Evolutionary conservation across 2,329 filamentous ascomycete genomes (phyloP), one percentile per base, ranked within the genome.

Genomic region (Ceratocystis cacaofunesta): DNA sequence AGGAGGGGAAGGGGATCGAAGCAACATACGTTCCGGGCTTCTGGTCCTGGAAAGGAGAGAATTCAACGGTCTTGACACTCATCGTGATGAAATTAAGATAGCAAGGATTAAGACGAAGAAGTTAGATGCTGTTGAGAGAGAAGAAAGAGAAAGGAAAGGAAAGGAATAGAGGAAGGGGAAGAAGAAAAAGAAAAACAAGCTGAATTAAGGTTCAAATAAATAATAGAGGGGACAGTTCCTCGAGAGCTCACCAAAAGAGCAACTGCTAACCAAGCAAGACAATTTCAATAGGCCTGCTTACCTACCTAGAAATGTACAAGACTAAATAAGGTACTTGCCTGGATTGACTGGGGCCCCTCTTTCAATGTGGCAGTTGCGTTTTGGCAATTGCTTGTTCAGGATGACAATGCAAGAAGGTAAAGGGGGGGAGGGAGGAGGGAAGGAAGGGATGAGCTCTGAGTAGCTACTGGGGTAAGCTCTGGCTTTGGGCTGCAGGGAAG

Each of bases 11-110:
- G 3, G 63, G 36, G n/a, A 41, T 52, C 15, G 48, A 61, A 32
- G 12, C 32, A 52, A 91, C 92, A 78, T 85, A 96, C 92, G 92
- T 97, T 84, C 92, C 92, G 70, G 92, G 91, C 83, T 99, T 99
- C 84, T 99, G 94, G 83, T 97, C 94, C 69, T 87, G 82, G 78
- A 94, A 96, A 68, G 92, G 85, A 76, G 85, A 85, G 76, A 96
- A 85, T 71, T 88, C 83, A 73, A 96, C 89, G 65, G 87, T 90
- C 77, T 89, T 83, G 77, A 81, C 74, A 70, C 78, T 78, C 90
- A 96, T 94, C 73, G 69, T 82, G 74, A 69, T 28, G 17, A 32
- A 61, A 10, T 36, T 12, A 41, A 4, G 36, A 41, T 41, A 10
- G 10, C 2, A 41, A 41, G 8, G 36, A 60, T 63, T 50, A 19